These are phyloP conservation scores for Paramecium octaurelia DNA, from an alignment of 73 alveolate species.

Conservation along the genomic window DNA sequence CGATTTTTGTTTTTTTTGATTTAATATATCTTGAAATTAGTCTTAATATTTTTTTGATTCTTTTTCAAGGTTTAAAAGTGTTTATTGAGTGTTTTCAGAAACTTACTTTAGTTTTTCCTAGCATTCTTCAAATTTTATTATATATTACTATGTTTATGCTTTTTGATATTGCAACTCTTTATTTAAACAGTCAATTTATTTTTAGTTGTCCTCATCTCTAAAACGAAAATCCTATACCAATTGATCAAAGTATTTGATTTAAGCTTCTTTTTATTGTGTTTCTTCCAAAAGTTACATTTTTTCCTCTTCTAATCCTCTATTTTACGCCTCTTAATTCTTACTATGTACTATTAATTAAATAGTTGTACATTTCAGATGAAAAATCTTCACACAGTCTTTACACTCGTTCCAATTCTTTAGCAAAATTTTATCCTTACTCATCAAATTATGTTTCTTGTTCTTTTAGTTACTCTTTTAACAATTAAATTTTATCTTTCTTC, in stretches of 20 bases:
- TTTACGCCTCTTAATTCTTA: slow-evolving; percentile 1
- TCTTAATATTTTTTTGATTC: neutral
- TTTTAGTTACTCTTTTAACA: neutral
- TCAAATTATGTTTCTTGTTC: neutral
- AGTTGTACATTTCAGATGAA: slow-evolving; percentile 9
- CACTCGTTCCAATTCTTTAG: slow-evolving; percentile 27
- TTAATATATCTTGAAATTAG: neutral
- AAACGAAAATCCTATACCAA: neutral
- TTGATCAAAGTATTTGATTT: slow-evolving; percentile 27
- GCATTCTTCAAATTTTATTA: neutral
- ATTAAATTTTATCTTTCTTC: neutral
- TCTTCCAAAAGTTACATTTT: neutral
- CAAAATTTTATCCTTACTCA: slow-evolving; percentile 28
- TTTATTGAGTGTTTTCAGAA: neutral
- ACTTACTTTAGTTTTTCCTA: neutral
- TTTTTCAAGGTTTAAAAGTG: neutral
- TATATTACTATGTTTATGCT: neutral
- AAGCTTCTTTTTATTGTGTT: neutral
- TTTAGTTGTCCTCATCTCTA: neutral
- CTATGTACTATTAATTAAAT: neutral
- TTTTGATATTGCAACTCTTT: neutral
- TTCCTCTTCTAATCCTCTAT: neutral
- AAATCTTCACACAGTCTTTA: slow-evolving; percentile 22
- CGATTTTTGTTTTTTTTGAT: neutral
- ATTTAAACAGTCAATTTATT: neutral